Conservation (phyloP, 1,284 basidiomycete species). For the Hemileia vastatrix region DNA sequence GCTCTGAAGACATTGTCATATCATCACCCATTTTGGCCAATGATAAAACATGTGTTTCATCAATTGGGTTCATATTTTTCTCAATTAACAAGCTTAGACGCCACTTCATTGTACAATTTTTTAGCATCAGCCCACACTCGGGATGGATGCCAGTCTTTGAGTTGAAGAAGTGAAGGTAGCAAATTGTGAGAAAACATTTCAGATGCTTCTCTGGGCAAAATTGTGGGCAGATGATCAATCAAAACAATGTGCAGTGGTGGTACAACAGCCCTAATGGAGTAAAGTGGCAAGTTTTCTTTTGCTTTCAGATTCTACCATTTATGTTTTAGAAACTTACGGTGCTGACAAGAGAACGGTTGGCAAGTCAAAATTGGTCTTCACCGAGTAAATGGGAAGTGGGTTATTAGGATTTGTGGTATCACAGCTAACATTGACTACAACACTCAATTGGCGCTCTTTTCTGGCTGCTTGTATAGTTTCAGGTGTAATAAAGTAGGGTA, state of each 20-base stretch:
- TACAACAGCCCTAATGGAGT: too few relatives aligned
- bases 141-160: too few relatives aligned
- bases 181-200: conserved; percentile 91
- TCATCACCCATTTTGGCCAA: too few relatives aligned
- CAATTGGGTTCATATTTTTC: too few relatives aligned
- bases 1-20: too few relatives aligned
- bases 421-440: conserved; percentile 96
- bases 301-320: too few relatives aligned
- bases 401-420: conserved; percentile 99
- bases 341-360: conserved; percentile 92
- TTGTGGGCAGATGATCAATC: conserved; percentile 93
- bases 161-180: conserved; percentile 70
- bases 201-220: conserved; percentile 89
- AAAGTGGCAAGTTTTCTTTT: too few relatives aligned
- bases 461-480: conserved; percentile 69
- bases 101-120: too few relatives aligned
- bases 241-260: conserved; percentile 75
- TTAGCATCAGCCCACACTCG: too few relatives aligned
- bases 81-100: too few relatives aligned
- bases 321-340: too few relatives aligned
- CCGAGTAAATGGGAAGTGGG: conserved; percentile 86
- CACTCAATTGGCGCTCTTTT: conserved; percentile 58
- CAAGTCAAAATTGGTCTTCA: conserved; percentile 91
- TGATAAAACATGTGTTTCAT: too few relatives aligned
- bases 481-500: conserved; percentile 71